These are phyloP conservation scores for Canna indica DNA, from an alignment of 176 grass and related monocot genomes.

Conservation along the genomic window DNA sequence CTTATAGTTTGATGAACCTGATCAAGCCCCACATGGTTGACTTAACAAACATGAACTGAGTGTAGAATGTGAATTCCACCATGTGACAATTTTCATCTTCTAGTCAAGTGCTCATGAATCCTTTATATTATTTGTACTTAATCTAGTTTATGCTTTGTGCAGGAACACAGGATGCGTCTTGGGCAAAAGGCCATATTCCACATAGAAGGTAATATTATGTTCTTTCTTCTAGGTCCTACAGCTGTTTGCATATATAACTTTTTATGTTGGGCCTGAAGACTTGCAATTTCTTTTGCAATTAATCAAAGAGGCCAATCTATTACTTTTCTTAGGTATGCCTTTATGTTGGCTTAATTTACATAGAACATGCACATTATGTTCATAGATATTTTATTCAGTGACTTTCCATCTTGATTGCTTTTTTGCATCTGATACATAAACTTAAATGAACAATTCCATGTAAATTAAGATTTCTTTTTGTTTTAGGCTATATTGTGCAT, in stretches of 20 bases:
- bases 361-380: neutral
- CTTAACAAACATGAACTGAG: no score
- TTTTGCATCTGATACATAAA: neutral
- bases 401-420: neutral
- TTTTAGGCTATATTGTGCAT: no score
- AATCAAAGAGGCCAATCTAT: neutral
- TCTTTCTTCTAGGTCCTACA: neutral
- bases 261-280: neutral
- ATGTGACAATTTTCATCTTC: no score
- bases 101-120: no score
- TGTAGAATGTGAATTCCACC: no score
- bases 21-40: no score
- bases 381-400: neutral
- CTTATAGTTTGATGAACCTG: neutral
- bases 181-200: conserved; percentile 92
- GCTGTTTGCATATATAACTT: neutral
- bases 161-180: conserved; percentile 98
- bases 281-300: neutral
- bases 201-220: conserved; percentile 52
- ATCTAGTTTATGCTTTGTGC: conserved; percentile 1
- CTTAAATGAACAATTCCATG: no score
- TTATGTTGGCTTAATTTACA: neutral
- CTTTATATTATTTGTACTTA: no score
- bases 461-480: no score
- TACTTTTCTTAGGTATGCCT: neutral